Evolutionary conservation across 2,329 filamentous ascomycete species (phyloP).

Genomic region (Tolypocladium album): DNA sequence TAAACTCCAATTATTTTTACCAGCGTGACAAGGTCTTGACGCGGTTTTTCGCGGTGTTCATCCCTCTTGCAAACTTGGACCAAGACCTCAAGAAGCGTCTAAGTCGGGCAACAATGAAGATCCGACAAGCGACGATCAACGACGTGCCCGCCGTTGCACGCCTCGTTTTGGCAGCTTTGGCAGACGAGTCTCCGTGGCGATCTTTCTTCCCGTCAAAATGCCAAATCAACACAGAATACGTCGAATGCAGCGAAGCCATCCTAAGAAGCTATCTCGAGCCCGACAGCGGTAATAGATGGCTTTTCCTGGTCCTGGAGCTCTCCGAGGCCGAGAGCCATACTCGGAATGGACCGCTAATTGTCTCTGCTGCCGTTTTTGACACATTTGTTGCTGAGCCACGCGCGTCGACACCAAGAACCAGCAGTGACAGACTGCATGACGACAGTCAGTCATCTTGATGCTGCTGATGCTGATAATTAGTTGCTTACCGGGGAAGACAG

Average conservation of each 20-base stretch:
- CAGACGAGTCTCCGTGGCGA: constrained; percentile 7
- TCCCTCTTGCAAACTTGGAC: background rate
- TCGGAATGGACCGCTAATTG: constrained; percentile 1
- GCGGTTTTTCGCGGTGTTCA: background rate
- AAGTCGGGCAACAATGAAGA: constrained; percentile 2
- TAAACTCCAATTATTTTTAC: background rate
- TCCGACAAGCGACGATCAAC: constrained; percentile 5
- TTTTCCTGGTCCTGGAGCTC: constrained; percentile 7
- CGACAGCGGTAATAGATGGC: background rate
- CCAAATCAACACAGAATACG: background rate
- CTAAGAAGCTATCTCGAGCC: constrained; percentile 1
- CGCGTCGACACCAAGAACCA: background rate
- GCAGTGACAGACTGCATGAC: background rate
- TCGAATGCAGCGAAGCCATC: background rate
- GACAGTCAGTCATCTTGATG: background rate
- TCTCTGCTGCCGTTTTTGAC: constrained; percentile 8
- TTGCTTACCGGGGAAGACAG: background rate
- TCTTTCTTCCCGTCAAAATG: constrained; percentile 2
- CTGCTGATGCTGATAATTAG: background rate
- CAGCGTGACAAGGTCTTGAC: background rate
- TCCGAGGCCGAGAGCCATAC: background rate
- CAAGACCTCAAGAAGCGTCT: background rate
- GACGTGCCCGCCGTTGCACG: constrained; percentile 9
- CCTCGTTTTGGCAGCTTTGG: constrained; percentile 6
- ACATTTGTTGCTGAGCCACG: background rate